A percentile compares a stretch with the other conserved stretches of the same genome.
Evolutionary conservation across 1,284 basidiomycete genomes (phyloP).

Genomic region (Tremellales sp.): DNA sequence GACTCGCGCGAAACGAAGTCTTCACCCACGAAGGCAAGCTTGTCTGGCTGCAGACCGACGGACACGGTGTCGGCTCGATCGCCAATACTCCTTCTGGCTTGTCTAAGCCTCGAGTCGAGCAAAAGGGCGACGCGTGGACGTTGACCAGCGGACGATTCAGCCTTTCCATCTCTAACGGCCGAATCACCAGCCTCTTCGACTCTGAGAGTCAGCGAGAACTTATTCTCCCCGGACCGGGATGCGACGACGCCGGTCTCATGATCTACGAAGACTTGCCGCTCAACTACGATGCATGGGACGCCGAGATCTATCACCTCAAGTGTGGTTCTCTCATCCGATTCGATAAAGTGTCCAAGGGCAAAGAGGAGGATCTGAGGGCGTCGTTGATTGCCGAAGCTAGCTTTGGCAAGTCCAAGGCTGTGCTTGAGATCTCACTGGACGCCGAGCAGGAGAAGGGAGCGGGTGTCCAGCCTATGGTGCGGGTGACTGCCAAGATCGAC

Average conservation of each 20-base stretch:
- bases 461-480: slow-evolving; percentile 51
- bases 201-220: slow-evolving; percentile 69
- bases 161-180: slow-evolving; percentile 66
- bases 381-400: slow-evolving; percentile 64
- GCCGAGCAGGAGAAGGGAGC: slow-evolving; percentile 52
- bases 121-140: neutral
- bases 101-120: neutral
- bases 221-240: slow-evolving; percentile 56
- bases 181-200: slow-evolving; percentile 76
- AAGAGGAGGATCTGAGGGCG: slow-evolving; percentile 62
- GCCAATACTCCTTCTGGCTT: neutral
- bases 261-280: slow-evolving; percentile 72
- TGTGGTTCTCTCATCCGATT: slow-evolving; percentile 67
- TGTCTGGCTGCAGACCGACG: slow-evolving; percentile 3
- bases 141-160: slow-evolving; percentile 7
- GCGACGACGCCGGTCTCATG: slow-evolving; percentile 67
- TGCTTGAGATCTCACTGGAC: slow-evolving; percentile 71
- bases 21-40: slow-evolving; percentile 4
- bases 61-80: slow-evolving; percentile 3
- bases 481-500: slow-evolving; percentile 67
- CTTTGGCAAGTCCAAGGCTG: slow-evolving; percentile 70
- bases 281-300: slow-evolving; percentile 57
- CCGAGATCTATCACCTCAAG: slow-evolving; percentile 86
- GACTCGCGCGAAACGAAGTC: slow-evolving; percentile 15
- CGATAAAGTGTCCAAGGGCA: slow-evolving; percentile 51